These are phyloP conservation scores for sorghum (Sorghum bicolor) DNA, from an alignment of 176 grass and related monocot genomes.

Conservation along the genomic window DNA sequence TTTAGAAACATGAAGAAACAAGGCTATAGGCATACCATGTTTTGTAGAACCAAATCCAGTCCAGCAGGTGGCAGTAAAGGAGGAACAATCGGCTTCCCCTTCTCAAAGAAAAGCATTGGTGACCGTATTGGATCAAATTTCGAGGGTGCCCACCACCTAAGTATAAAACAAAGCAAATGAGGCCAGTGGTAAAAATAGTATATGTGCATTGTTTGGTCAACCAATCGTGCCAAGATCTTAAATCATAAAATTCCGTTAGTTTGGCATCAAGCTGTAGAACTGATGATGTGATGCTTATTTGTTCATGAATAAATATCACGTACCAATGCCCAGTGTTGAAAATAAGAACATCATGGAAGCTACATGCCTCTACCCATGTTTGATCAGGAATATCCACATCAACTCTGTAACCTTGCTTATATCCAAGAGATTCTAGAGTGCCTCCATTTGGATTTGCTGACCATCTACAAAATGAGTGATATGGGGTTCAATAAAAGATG, in stretches of 20 bases:
- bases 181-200: background rate
- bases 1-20: background rate
- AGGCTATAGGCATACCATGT: conserved; percentile 58
- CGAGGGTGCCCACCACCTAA: conserved; percentile 88
- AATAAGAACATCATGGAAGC: conserved; percentile 90
- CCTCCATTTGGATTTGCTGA: conserved; percentile 57
- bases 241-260: background rate
- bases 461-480: conserved; percentile 49
- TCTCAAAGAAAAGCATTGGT: conserved; percentile 91
- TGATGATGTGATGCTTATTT: background rate
- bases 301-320: background rate
- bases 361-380: conserved; percentile 69
- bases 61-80: conserved; percentile 64
- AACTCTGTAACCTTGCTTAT: conserved; percentile 80
- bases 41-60: conserved; percentile 67
- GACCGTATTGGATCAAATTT: conserved; percentile 80
- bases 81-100: conserved; percentile 63
- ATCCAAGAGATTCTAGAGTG: conserved; percentile 83
- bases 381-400: conserved; percentile 88
- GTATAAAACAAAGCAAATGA: conserved; percentile 15
- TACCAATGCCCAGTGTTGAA: conserved; percentile 98
- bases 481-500: background rate
- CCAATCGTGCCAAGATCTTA: background rate
- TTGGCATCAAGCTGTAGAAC: background rate
- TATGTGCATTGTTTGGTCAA: background rate